phyloP scores from a whole-genome alignment of 345 rosid genomes.

The Linum tenue region DNA sequence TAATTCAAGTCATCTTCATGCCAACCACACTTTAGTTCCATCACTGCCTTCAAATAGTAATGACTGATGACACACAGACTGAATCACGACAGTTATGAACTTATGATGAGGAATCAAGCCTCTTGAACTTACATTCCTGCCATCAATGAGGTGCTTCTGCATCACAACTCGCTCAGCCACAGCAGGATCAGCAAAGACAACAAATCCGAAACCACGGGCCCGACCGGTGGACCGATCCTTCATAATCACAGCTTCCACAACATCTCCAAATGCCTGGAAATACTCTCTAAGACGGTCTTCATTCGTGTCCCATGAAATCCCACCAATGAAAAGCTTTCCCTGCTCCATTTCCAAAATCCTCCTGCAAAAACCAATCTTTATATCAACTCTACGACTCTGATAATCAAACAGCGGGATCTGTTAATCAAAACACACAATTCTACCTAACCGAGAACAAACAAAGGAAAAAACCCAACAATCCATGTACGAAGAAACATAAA shows the following conservation, averaged over 20 bases:
- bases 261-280: slow-evolving; percentile 71
- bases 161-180: slow-evolving; percentile 70
- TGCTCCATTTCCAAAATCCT: slow-evolving; percentile 67
- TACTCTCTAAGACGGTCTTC: slow-evolving; percentile 82
- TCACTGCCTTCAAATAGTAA: not conserved
- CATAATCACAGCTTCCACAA: slow-evolving; percentile 81
- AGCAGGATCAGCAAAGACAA: slow-evolving; percentile 71
- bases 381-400: not conserved
- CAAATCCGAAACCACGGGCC: slow-evolving; percentile 90
- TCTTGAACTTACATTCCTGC: slow-evolving; percentile 59
- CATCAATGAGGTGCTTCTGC: slow-evolving; percentile 73
- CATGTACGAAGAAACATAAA: slow-evolving; percentile 2
- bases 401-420: slow-evolving; percentile 9
- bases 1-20: not conserved
- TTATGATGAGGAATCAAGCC: too few species aligned
- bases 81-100: too few species aligned
- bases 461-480: slow-evolving; percentile 2
- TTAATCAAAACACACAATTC: not conserved
- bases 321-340: slow-evolving; percentile 86
- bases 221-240: slow-evolving; percentile 91
- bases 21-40: too few species aligned
- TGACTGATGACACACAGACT: not conserved
- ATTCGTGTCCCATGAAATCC: slow-evolving; percentile 90
- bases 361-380: slow-evolving; percentile 7
- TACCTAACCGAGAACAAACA: slow-evolving; percentile 13